A percentile compares a stretch with the other conserved stretches of the same genome.
Conservation (phyloP, 176 grass and related monocot genomes). For the Oryza glumipatula region DNA sequence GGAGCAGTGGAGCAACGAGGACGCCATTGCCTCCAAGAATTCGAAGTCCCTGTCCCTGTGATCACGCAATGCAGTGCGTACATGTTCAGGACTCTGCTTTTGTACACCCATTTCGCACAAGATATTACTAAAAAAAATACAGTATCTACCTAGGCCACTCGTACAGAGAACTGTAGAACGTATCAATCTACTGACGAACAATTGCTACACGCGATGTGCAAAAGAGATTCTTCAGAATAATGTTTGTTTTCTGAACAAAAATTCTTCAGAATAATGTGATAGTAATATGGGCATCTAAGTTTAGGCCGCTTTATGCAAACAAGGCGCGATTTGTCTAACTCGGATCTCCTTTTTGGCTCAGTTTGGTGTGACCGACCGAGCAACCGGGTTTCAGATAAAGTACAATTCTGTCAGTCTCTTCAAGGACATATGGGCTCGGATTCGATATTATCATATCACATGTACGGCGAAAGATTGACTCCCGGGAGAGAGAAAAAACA, state of each 20-base stretch:
- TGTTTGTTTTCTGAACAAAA: too few species aligned
- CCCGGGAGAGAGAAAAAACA: neutral
- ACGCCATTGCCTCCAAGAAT: conserved; percentile 60
- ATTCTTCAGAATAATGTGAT: conserved; percentile 28
- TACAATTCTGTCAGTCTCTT: conserved; percentile 29
- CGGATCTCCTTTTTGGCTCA: conserved; percentile 37
- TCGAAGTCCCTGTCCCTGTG: conserved; percentile 25
- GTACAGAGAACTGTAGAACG: conserved; percentile 4
- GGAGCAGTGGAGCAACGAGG: conserved; percentile 57
- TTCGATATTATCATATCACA: conserved; percentile 45
- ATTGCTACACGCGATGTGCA: conserved; percentile 24
- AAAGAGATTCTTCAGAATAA: conserved; percentile 34
- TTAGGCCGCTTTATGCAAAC: conserved; percentile 44
- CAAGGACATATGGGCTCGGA: conserved; percentile 9
- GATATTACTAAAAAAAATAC: neutral
- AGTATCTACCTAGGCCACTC: neutral
- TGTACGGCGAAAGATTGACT: conserved; percentile 29
- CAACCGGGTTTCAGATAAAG: conserved; percentile 55
- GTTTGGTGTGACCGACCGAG: conserved; percentile 42
- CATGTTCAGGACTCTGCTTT: conserved; percentile 38
- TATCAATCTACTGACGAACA: conserved; percentile 18
- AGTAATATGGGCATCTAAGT: conserved; percentile 35
- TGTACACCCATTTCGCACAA: neutral
- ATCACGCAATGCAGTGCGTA: conserved; percentile 35
- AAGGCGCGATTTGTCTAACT: conserved; percentile 44